Evolutionary conservation across 495 filamentous ascomycete species (phyloP).

Genomic region (Daldinia grandis): DNA sequence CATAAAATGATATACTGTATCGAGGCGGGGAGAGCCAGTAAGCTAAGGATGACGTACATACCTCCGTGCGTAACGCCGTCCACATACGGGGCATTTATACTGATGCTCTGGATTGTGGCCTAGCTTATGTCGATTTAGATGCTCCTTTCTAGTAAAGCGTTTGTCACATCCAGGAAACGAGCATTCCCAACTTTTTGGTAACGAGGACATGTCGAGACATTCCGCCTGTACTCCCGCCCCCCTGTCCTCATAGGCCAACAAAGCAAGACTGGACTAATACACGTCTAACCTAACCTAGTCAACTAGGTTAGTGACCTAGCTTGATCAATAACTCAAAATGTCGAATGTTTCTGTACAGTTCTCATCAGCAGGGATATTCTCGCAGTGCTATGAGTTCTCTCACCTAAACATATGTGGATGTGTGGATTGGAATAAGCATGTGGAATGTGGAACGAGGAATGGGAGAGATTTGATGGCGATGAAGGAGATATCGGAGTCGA

Average conservation of each 20-base stretch:
- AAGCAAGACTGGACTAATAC: neutral
- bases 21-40: neutral
- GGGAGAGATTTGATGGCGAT: neutral
- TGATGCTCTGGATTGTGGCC: slow-evolving; percentile 29
- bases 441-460: slow-evolving; percentile 9
- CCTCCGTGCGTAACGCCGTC: slow-evolving; percentile 37
- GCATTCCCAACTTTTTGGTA: slow-evolving; percentile 24
- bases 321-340: neutral
- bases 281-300: no score
- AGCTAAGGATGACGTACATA: neutral
- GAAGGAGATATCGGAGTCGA: slow-evolving; percentile 22
- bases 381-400: neutral
- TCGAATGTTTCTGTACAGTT: neutral
- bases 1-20: neutral
- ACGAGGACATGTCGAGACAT: slow-evolving; percentile 26
- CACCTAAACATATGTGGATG: slow-evolving; percentile 3
- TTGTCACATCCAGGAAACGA: slow-evolving; percentile 33
- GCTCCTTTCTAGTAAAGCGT: slow-evolving; percentile 36
- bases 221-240: neutral
- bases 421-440: slow-evolving; percentile 2
- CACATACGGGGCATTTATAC: slow-evolving; percentile 36
- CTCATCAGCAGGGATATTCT: neutral
- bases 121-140: slow-evolving; percentile 36
- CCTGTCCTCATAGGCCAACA: slow-evolving; percentile 1
- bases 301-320: neutral